Percentiles rank a stretch among this genome's conserved stretches.
Conservation (phyloP, 257 asterid species). For the Jacaranda mimosifolia region DNA sequence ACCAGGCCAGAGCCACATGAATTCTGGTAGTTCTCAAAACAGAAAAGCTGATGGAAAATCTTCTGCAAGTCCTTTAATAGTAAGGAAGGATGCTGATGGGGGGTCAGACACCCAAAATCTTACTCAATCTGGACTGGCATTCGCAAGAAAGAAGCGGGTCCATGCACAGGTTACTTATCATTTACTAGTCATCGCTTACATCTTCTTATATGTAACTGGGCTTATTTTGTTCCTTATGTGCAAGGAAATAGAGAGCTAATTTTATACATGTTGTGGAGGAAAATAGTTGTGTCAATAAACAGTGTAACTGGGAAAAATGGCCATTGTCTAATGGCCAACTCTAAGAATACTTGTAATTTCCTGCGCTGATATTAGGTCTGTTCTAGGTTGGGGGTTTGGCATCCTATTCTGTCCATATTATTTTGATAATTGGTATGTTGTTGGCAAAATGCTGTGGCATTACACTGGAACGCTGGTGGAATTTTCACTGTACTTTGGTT, state of each 20-base stretch:
- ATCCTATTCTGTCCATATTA: not conserved
- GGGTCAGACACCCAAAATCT: conserved; percentile 70
- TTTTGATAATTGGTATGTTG: not conserved
- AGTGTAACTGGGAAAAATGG: not conserved
- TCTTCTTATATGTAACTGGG: conserved; percentile 20
- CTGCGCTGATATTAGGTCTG: conserved; percentile 1
- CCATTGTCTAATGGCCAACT: not conserved
- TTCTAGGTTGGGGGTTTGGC: not conserved
- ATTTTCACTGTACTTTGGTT: not conserved
- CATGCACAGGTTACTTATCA: conserved; percentile 78
- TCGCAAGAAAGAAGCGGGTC: conserved; percentile 76
- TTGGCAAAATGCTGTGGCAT: not conserved
- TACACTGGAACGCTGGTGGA: conserved; percentile 1
- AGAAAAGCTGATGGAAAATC: conserved; percentile 63
- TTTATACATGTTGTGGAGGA: conserved; percentile 20
- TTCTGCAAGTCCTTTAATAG: conserved; percentile 54
- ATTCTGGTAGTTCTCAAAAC: conserved; percentile 51
- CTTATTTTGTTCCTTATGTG: conserved; percentile 3
- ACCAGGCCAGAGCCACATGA: conserved; percentile 54
- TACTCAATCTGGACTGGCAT: conserved; percentile 63
- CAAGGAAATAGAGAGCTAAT: conserved; percentile 5
- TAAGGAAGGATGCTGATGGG: conserved; percentile 53
- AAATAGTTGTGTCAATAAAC: not conserved
- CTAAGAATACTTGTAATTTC: not conserved
- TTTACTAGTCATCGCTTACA: conserved; percentile 1